These are phyloP conservation scores for Chloranthus sessilifolius DNA, from an alignment of 164 flowering plant genomes.

Conservation along the genomic window DNA sequence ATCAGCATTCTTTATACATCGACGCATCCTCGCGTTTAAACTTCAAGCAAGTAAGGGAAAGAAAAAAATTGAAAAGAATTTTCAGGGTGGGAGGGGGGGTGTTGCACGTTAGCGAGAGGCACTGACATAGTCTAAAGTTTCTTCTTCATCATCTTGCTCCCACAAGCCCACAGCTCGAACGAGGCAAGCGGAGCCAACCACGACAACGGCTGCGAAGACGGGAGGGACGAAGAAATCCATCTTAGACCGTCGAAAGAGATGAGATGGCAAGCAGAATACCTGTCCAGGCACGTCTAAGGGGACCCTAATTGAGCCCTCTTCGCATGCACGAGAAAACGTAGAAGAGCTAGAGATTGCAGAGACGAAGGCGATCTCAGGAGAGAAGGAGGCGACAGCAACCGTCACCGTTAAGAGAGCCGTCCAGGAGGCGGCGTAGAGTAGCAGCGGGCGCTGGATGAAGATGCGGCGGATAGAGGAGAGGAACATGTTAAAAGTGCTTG, in stretches of 20 bases:
- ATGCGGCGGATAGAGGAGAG: background rate
- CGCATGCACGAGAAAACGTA: conserved; percentile 17
- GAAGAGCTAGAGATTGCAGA: conserved; percentile 28
- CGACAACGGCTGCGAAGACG: conserved; percentile 55
- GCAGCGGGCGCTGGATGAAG: conserved; percentile 4
- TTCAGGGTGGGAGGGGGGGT: too few species aligned
- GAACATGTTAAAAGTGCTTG: too few species aligned
- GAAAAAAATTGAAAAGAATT: too few species aligned
- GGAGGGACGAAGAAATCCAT: conserved; percentile 59
- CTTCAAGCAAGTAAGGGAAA: too few species aligned
- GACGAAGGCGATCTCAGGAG: conserved; percentile 36
- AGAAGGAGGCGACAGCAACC: conserved; percentile 28
- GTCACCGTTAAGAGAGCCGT: conserved; percentile 24
- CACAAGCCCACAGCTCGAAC: conserved; percentile 52
- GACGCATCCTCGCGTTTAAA: too few species aligned
- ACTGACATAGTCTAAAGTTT: too few species aligned
- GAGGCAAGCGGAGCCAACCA: conserved; percentile 50
- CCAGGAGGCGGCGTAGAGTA: conserved; percentile 21
- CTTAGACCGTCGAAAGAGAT: conserved; percentile 31
- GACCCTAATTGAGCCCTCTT: conserved; percentile 25
- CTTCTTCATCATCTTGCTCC: conserved; percentile 22
- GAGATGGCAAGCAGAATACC: conserved; percentile 47
- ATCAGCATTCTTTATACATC: too few species aligned
- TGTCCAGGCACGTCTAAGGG: conserved; percentile 55
- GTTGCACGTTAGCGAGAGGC: too few species aligned